Conservation (phyloP, 163 green algal species). For the Volvox carteri region DNA sequence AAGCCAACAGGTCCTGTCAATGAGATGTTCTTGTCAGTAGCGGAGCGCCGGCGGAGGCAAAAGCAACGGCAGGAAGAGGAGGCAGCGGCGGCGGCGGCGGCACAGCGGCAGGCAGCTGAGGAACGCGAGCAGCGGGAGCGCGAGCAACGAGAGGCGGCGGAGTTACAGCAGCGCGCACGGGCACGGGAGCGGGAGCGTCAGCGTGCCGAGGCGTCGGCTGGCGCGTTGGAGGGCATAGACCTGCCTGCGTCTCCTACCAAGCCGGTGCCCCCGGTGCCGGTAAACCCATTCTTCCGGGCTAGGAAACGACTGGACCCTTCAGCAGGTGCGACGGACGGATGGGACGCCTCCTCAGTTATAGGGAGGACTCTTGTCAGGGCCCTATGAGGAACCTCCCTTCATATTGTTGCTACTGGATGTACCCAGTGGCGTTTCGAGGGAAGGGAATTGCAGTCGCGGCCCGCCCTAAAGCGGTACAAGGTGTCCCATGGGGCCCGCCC, state of each 20-base stretch:
- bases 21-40: constrained; percentile 44
- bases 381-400: too few species aligned
- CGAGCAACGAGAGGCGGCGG: background rate
- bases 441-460: too few species aligned
- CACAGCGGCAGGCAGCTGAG: background rate
- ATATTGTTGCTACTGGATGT: too few species aligned
- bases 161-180: background rate
- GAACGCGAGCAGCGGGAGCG: background rate
- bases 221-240: constrained; percentile 13
- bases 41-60: constrained; percentile 25
- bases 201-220: background rate
- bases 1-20: background rate
- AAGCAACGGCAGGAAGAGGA: constrained; percentile 41
- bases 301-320: constrained; percentile 30
- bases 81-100: constrained; percentile 28
- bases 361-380: too few species aligned
- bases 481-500: too few species aligned
- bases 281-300: constrained; percentile 39
- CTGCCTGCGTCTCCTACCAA: background rate
- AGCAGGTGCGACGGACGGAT: background rate
- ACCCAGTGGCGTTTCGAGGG: too few species aligned
- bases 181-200: background rate
- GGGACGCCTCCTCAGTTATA: too few species aligned
- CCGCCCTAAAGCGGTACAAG: too few species aligned
- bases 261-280: background rate